Base-by-base conservation (phyloP, 495 filamentous ascomycete species). In the Aspergillus affinis region DNA sequence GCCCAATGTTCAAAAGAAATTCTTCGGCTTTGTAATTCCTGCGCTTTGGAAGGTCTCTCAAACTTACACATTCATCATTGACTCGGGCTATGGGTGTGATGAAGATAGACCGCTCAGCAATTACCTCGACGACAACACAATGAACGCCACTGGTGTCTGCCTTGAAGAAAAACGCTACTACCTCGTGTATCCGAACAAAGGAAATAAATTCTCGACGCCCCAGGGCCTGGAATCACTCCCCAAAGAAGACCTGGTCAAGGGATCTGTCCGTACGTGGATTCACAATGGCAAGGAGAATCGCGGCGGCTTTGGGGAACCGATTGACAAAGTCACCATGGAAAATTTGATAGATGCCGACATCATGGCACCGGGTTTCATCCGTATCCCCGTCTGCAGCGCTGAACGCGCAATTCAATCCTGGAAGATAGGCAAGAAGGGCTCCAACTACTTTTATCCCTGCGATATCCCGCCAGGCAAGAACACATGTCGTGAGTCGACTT, bases 11-110 rank as follows among this genome's bases (percentile, higher is more conserved):
- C 15, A 15, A 32, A 75, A 69, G 57, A 27, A 59, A 29, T 68
- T 73, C 51, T 75, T 59, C 61, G 71, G 54, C 32, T 76, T 53
- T 56, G 48, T 64, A n/a, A 75, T 75, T 52, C 71, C 74, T 1
- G 51, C 58, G 18, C n/a, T 70, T 5, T 76, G 72, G 73, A 48
- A 57, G 50, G 5, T 20, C 7, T 64, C 72, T 6, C 48, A 54
- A 2, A 50, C 53, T 4, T 61, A 63, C 51, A 54, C 72, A 23
- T 76, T 76, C 48, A 52, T 76, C 51, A 49, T 73, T 18, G 72
- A 75, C 66, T 65, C 74, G 0, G 72, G 71, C 45, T 47, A 58
- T 49, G 50, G 12, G 13, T 77, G 72, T 48, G 54, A 47, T 36
- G 59, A 49, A 9, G 19, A 41, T 44, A 59, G 71, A 27, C 60